These are phyloP conservation scores for Chlamydomonas incerta DNA, from an alignment of 139 green algal species.

Conservation along the genomic window DNA sequence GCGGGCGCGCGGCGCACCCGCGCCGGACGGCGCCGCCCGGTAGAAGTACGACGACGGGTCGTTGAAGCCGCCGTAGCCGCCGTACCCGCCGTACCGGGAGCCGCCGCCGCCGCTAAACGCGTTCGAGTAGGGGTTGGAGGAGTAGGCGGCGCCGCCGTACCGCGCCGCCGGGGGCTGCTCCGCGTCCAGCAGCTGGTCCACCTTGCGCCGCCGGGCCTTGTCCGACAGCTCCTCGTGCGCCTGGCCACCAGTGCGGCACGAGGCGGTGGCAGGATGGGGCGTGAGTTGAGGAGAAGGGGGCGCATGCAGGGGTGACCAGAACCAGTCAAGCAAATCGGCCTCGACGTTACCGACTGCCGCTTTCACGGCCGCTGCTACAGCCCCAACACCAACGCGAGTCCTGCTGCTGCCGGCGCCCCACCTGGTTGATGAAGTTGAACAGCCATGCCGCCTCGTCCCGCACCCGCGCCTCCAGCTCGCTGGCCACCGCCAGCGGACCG, in stretches of 20 bases:
- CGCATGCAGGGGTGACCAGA: too few species aligned
- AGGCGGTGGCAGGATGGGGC: too few species aligned
- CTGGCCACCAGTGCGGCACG: too few species aligned
- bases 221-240: conserved; percentile 70
- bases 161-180: conserved; percentile 29
- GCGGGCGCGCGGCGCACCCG: background rate
- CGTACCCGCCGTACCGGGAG: background rate
- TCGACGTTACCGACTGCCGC: background rate
- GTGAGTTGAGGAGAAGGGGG: too few species aligned
- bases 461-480: conserved; percentile 46
- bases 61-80: conserved; percentile 8
- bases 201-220: conserved; percentile 48
- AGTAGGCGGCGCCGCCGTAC: background rate
- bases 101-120: background rate
- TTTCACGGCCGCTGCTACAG: too few species aligned
- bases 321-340: background rate
- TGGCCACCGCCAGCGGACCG: background rate
- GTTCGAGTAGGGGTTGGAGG: background rate
- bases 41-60: background rate
- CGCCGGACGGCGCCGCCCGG: background rate
- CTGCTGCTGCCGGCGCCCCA: conserved; percentile 3
- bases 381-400: background rate
- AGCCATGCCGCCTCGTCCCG: conserved; percentile 62
- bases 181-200: conserved; percentile 62
- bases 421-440: conserved; percentile 71